phyloP scores from a whole-genome alignment of 805 yeast species.

The Suhomyces sp. region DNA sequence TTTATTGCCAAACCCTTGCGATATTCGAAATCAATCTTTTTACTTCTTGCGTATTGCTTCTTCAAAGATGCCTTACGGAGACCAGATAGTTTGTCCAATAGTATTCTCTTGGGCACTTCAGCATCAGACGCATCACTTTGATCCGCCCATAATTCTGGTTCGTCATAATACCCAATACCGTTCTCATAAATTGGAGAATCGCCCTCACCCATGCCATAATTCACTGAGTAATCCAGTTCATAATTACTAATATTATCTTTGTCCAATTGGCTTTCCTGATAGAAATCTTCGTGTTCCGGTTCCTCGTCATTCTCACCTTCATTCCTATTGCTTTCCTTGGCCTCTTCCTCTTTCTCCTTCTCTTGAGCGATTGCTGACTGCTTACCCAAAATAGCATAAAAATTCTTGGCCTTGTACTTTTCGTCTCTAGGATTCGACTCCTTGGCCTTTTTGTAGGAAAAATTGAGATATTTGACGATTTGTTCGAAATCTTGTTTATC shows the following conservation, averaged over 20 bases:
- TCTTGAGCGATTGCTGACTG: constrained; percentile 10
- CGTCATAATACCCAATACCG: background rate
- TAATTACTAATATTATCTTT: constrained; percentile 1
- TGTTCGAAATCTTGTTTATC: constrained; percentile 33
- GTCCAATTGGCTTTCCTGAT: constrained; percentile 4
- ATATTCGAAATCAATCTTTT: constrained; percentile 12
- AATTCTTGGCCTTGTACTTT: constrained; percentile 36
- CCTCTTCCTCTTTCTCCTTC: constrained; percentile 11
- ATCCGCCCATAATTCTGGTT: no score
- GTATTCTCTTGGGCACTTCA: no score
- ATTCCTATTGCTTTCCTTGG: constrained; percentile 3
- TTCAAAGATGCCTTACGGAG: background rate
- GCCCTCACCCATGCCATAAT: background rate
- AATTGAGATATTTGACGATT: constrained; percentile 36
- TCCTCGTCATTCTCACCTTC: background rate
- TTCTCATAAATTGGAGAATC: constrained; percentile 3
- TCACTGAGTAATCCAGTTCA: constrained; percentile 5
- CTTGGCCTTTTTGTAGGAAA: constrained; percentile 31
- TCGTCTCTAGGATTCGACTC: constrained; percentile 38
- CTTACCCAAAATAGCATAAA: constrained; percentile 37
- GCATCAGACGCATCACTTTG: background rate
- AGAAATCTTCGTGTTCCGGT: background rate
- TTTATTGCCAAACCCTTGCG: constrained; percentile 40
- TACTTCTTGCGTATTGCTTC: background rate
- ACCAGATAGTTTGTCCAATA: background rate